A percentile compares a stretch with the other conserved stretches of the same genome.
phyloP scores from a whole-genome alignment of 768 basidiomycete species.

The Trametopsis cervina region DNA sequence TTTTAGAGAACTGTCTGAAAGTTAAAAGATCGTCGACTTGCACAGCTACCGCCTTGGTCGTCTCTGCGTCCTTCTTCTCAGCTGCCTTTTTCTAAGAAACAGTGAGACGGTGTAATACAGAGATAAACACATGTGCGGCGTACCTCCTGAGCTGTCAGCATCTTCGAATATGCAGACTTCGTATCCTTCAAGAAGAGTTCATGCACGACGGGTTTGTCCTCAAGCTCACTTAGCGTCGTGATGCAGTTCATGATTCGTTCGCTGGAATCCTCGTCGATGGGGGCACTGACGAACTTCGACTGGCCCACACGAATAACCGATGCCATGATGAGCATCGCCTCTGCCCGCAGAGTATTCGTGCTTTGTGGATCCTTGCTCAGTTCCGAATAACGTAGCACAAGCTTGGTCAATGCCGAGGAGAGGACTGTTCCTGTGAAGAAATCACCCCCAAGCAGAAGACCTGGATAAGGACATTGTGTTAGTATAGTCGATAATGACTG shows the following conservation, averaged over 20 bases:
- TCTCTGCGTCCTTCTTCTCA: constrained; percentile 86
- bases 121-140: constrained; percentile 11
- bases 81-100: constrained; percentile 68
- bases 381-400: constrained; percentile 69
- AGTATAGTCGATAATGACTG: no score
- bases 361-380: constrained; percentile 41
- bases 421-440: constrained; percentile 94
- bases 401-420: constrained; percentile 85
- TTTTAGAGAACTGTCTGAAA: constrained; percentile 96
- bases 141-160: constrained; percentile 94
- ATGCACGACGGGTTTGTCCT: constrained; percentile 46
- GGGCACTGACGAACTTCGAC: constrained; percentile 86
- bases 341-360: constrained; percentile 75
- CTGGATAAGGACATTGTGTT: no score
- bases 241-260: constrained; percentile 97
- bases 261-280: constrained; percentile 97
- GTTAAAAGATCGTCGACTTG: constrained; percentile 90
- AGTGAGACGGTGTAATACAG: background rate
- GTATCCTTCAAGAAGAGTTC: constrained; percentile 82
- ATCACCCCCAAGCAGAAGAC: constrained; percentile 88
- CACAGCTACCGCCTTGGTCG: constrained; percentile 54
- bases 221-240: constrained; percentile 81
- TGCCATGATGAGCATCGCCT: constrained; percentile 98
- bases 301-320: constrained; percentile 96
- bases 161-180: constrained; percentile 86